Base-by-base conservation (phyloP, 176 grass and related monocot genomes). In the bread wheat (Triticum aestivum) region DNA sequence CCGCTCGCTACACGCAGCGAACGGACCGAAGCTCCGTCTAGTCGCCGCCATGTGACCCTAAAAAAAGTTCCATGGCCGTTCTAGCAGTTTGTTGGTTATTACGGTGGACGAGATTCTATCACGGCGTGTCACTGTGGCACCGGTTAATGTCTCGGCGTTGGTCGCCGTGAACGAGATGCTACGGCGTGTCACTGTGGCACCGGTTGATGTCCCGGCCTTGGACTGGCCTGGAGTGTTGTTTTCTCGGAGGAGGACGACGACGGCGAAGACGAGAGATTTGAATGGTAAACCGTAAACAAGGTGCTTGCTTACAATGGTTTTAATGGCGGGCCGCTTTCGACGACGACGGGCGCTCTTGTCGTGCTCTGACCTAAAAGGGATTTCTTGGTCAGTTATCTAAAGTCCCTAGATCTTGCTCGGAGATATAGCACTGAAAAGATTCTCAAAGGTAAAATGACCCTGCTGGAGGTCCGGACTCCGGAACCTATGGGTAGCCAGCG, bases 311-410 rank as follows among this genome's bases (percentile, higher is more conserved):
- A 32, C 73, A 52, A 51, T 30, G 73, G 73, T 29, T 75, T 75
- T 75, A 75, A 75, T 76, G 73, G 73, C 73, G 26, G 44, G 45
- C 26, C 27, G 73, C 45, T 76, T 76, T 76, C 73, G 26, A 14
- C 3, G 5, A 18, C 3, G 26, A 76, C 29, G 73, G 44, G 30
- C 44, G 44, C 45, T 4, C 44, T 20, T 76, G 73, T 76, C 17
- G 73, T 52, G 18, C 56, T 52, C 45, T 1, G 73, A 52, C 14
- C 29, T 76, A 6, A 52, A 44, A 52, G 73, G 45, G 29, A 30
- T 30, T 30, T 30, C 29, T 30, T 30, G 29, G 29, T 30, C 29
- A 3, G 29, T 30, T 30, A 30, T 30, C 2, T 30, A 30, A 30
- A 30, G 29, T 30, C 29, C 29, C 29, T 30, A 30, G 29, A 30